Percentiles rank a stretch among this genome's conserved stretches.
Conservation (phyloP, 129 eudicot species). For the Centaurea solstitialis region DNA sequence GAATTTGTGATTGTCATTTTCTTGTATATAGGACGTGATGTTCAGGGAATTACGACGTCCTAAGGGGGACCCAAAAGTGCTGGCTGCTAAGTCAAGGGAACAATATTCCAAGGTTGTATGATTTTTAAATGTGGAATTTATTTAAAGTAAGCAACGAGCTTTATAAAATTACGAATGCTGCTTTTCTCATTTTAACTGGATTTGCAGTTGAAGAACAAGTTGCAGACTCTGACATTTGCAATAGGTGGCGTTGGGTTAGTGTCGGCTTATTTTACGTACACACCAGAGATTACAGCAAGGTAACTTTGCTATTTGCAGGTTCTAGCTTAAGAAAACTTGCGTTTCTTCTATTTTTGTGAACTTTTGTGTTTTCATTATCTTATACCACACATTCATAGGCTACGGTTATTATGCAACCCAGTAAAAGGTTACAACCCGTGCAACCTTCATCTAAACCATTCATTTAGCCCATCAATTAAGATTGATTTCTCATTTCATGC, state of each 20-base stretch:
- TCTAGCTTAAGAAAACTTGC: background rate
- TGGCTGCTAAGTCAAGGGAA: slow-evolving; percentile 88
- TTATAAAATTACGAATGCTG: slow-evolving; percentile 7
- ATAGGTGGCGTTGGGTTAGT: slow-evolving; percentile 86
- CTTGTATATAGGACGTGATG: slow-evolving; percentile 62
- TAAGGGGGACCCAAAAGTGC: slow-evolving; percentile 76
- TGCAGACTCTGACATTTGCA: slow-evolving; percentile 81
- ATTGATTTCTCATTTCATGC: too few relatives aligned
- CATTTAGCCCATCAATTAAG: too few relatives aligned
- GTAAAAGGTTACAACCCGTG: too few relatives aligned
- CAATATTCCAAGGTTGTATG: slow-evolving; percentile 68
- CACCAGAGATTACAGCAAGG: slow-evolving; percentile 94
- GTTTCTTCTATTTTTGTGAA: background rate
- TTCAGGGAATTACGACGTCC: slow-evolving; percentile 67
- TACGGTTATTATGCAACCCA: too few relatives aligned
- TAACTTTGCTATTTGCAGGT: slow-evolving; percentile 22
- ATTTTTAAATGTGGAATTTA: background rate
- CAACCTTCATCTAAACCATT: too few relatives aligned
- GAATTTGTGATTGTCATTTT: background rate
- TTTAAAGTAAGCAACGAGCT: background rate
- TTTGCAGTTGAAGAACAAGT: slow-evolving; percentile 80
- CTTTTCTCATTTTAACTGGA: background rate
- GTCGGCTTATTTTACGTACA: slow-evolving; percentile 79
- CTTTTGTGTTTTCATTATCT: too few relatives aligned
- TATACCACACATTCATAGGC: too few relatives aligned